Evolutionary conservation across 2,329 filamentous ascomycete species (phyloP), one percentile per base, ranked within the genome.

Genomic region (Diaporthe citrichinensis): DNA sequence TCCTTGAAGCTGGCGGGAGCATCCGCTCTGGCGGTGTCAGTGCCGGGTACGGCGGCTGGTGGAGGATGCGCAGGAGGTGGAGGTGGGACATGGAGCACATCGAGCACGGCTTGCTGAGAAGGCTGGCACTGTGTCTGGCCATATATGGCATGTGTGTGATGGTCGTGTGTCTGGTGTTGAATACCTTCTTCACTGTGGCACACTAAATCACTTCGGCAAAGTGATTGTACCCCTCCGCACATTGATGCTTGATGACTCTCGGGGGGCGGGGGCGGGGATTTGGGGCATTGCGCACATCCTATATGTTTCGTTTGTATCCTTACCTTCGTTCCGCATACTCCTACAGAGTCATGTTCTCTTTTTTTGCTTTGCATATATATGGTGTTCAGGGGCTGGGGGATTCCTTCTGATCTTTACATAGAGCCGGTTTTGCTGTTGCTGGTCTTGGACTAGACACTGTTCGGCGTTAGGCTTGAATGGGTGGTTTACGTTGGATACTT

Each of bases 131-230:
- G 62, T 93, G 87, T 0, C 86, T 99, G 76, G 93, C 94, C 10
- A 87, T 95, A 12, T 99, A 99, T 81, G 97, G 97, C 28, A 79
- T 95, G 12, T 85, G 94, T 67, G 95, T 99, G 72, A 98, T 99
- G 97, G 86, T 94, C 39, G 92, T 96, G 65, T 98, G 96, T 82
- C 85, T 99, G 79, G 86, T 91, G 58, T 95, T 95, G 81, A 98
- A 98, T 83, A 92, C 94, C 20, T 94, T 98, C 80, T 95, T 97
- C 80, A 88, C 91, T 69, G 90, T 88, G 73, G 88, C 89, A 74
- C 91, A 94, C 85, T 94, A 84, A 79, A 34, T 4, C 23, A 51
- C 34, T 8, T 3, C 2, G 44, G n/a, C 44, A 5, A 53, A 41
- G 46, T 28, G 17, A 15, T 55, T n/a, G 25, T 34, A 28, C 10